phyloP scores from a whole-genome alignment of 129 eudicot species.

The Daucus carota region DH1_v3.0 NC_030389.2:31755001-31755500 shows the following conservation, averaged over 20 bases:
- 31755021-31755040: background rate
- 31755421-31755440: conserved; percentile 37
- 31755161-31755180: conserved; percentile 84
- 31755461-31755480: conserved; percentile 63
- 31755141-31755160: conserved; percentile 79
- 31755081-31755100: conserved; percentile 69
- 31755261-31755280: background rate
- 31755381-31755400: conserved; percentile 34
- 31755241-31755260: background rate
- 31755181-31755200: conserved; percentile 76
- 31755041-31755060: background rate
- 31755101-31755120: conserved; percentile 34
- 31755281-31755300: background rate
- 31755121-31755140: conserved; percentile 52
- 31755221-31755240: conserved; percentile 91
- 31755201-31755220: conserved; percentile 63
- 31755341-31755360: background rate
- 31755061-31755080: conserved; percentile 36
- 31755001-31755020: background rate
- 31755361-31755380: conserved; percentile 63
- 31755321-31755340: background rate
- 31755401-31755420: conserved; percentile 62
- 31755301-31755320: background rate
- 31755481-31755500: conserved; percentile 61
- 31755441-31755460: conserved; percentile 43